phyloP scores from a whole-genome alignment of 2,329 filamentous ascomycete species.

The Paracamarosporium sp. region DNA sequence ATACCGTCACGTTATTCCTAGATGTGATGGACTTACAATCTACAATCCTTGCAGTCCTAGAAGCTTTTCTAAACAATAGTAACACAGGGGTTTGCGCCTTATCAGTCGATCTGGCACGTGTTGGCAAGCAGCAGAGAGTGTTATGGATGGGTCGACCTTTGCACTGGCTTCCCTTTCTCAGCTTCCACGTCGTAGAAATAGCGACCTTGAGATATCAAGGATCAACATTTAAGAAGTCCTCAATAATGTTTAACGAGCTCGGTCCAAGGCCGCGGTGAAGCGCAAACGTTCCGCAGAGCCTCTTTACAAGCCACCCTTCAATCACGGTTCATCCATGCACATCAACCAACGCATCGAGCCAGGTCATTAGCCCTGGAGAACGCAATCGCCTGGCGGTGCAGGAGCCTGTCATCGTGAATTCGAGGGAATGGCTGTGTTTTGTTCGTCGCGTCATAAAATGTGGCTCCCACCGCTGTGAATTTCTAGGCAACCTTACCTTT shows the following conservation, averaged over 20 bases:
- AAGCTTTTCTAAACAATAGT: too few relatives aligned
- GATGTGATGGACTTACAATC: too few relatives aligned
- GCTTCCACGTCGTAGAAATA: neutral
- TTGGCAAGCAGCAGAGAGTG: too few relatives aligned
- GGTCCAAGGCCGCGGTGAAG: neutral
- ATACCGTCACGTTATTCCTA: too few relatives aligned
- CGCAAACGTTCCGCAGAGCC: conserved; percentile 7
- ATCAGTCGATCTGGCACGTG: too few relatives aligned
- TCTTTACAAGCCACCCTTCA: conserved; percentile 1
- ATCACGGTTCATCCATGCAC: conserved; percentile 2
- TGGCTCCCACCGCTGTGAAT: neutral
- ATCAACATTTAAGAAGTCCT: neutral
- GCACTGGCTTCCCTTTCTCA: too few relatives aligned
- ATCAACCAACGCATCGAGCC: conserved; percentile 27
- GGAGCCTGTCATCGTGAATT: neutral
- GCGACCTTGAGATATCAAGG: neutral
- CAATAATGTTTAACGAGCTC: neutral
- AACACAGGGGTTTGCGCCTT: too few relatives aligned
- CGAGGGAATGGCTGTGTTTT: conserved; percentile 1
- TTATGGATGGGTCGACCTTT: too few relatives aligned
- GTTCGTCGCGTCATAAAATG: conserved; percentile 14
- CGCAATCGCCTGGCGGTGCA: conserved; percentile 8
- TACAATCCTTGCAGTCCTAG: too few relatives aligned
- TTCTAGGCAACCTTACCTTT: neutral
- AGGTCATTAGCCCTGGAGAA: conserved; percentile 38